These are phyloP conservation scores for Saksenaea vasiformis DNA, from an alignment of 371 early-diverging fungal genomes.

Conservation along the genomic window DNA sequence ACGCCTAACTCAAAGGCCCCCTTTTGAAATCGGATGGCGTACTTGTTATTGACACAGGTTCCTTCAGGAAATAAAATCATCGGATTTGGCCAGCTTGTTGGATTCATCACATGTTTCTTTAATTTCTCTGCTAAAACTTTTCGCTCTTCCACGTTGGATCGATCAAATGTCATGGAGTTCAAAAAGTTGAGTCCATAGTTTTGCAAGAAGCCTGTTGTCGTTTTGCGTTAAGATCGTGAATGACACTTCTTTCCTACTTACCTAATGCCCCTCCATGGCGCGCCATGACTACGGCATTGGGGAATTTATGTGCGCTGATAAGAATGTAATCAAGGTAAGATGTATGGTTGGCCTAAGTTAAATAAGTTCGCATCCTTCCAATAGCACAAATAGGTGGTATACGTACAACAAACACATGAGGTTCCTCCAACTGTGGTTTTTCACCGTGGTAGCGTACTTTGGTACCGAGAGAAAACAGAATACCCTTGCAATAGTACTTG, in stretches of 20 bases:
- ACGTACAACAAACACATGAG: constrained; percentile 69
- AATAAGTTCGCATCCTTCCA: not conserved
- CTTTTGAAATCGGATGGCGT: constrained; percentile 84
- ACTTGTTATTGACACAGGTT: constrained; percentile 87
- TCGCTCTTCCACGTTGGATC: constrained; percentile 71
- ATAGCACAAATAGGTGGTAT: not conserved
- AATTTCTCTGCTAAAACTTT: constrained; percentile 41
- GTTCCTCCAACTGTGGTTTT: constrained; percentile 57
- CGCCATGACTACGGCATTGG: constrained; percentile 80
- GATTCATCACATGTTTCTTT: constrained; percentile 35
- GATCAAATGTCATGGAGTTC: constrained; percentile 76
- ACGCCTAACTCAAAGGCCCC: constrained; percentile 85
- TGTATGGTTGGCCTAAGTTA: constrained; percentile 70
- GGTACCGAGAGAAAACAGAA: constrained; percentile 61
- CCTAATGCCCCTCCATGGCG: constrained; percentile 54
- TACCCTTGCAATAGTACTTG: constrained; percentile 62
- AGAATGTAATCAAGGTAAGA: constrained; percentile 83
- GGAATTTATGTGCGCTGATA: constrained; percentile 70
- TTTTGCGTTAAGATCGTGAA: not conserved
- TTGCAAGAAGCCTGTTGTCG: constrained; percentile 64
- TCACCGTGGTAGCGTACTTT: constrained; percentile 63
- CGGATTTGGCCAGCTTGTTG: constrained; percentile 41
- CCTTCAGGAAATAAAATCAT: constrained; percentile 91
- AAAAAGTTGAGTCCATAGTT: constrained; percentile 66
- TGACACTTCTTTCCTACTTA: not conserved